Evolutionary conservation across 495 filamentous ascomycete genomes (phyloP), one percentile per base, ranked within the genome.

Genomic region (Podospora pseudopauciseta): DNA sequence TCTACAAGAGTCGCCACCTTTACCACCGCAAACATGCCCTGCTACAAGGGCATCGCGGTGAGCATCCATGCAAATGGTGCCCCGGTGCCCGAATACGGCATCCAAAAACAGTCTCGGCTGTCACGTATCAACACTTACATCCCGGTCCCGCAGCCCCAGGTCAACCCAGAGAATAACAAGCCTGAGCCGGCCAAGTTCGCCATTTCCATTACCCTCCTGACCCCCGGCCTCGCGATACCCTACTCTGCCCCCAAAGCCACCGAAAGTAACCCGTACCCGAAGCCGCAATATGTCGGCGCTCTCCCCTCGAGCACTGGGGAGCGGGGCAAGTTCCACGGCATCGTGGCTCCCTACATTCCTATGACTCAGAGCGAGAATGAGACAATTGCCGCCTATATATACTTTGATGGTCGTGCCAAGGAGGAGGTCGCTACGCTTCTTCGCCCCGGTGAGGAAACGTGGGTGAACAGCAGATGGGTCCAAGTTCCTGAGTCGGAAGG

Each of bases 391-490:
- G 95, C 95, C 15, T 99, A 99, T 75, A 97, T 99, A 67, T 98
- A 98, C 81, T 99, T 99, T 74, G 95, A 99, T 78, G 95, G 95
- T 15, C 84, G 96, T 61, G 85, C 87, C 32, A 98, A 99, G 79
- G 95, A 99, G 73, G 95, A 99, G 77, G 96, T 98, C 18, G 95
- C 95, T 65, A 99, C 95, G 39, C 80, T 99, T 56, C 83, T 99
- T 44, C 86, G 95, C 65, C 88, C 94, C 20, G 96, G 96, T 56
- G 95, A 97, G 70, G 95, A 99, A 79, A 99, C 95, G 0, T 99
- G 95, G 95, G 96, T 99, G 27, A 97, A 97, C 71, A 97, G 94
- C 11, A 84, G 95, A 75, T 99, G 95, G 95, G 95, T 99, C 68
- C 92, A 94, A 74, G 87, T 99, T 4, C 92, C 94, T 2, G 88